Conservation (phyloP, 768 basidiomycete species). For the Scleroderma bovista region DNA sequence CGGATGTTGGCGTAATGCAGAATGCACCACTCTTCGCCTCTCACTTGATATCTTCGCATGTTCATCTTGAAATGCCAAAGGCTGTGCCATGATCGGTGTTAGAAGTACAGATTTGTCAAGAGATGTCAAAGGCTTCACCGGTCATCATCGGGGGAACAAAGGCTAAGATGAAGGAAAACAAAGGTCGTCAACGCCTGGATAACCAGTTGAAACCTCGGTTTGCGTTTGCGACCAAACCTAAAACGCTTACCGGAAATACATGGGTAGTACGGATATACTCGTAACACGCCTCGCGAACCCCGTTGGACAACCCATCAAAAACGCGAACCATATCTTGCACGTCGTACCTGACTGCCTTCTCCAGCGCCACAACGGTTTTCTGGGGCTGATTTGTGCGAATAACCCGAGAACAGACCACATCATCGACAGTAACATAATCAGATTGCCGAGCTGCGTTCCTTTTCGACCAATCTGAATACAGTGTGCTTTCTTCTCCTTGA, state of each 20-base stretch:
- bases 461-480: too few species aligned
- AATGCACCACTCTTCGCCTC: constrained; percentile 20
- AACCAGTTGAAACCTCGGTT: not conserved
- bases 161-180: constrained; percentile 21
- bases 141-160: constrained; percentile 16
- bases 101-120: not conserved
- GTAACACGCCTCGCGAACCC: constrained; percentile 14
- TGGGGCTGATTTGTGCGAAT: constrained; percentile 20
- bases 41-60: constrained; percentile 15
- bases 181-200: constrained; percentile 17
- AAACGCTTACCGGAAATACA: not conserved
- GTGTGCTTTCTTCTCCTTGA: too few species aligned
- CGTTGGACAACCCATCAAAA: constrained; percentile 7
- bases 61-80: constrained; percentile 6
- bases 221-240: constrained; percentile 16
- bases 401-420: constrained; percentile 19
- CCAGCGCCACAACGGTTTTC: constrained; percentile 12
- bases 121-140: constrained; percentile 6
- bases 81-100: constrained; percentile 14
- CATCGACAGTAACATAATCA: constrained; percentile 13
- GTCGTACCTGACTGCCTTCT: constrained; percentile 17
- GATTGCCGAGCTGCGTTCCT: too few species aligned
- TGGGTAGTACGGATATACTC: constrained; percentile 16
- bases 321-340: constrained; percentile 15
- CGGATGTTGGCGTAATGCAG: constrained; percentile 17